Evolutionary conservation across 768 basidiomycete species (phyloP), one percentile per base, ranked within the genome.

Genomic region (Scleroderma bovista): DNA sequence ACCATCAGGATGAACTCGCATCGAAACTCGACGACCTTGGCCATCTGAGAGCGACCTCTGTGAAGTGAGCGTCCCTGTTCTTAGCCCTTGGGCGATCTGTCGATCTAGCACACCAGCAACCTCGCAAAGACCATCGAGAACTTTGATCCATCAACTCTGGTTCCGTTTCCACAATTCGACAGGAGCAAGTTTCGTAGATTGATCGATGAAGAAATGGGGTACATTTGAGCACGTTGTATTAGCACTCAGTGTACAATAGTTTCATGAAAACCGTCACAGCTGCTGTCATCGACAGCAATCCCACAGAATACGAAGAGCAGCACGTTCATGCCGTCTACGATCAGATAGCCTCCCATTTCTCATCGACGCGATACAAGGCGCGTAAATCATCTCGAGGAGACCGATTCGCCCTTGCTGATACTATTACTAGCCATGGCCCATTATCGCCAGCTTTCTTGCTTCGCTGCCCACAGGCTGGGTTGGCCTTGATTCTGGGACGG

Each of bases 401-500:
- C n/a, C n/a, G n/a, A n/a, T n/a, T n/a, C n/a, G 9, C 26, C 26
- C 5, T 29, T 9, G 26, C 26, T 29, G 26, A 29, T n/a, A n/a
- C n/a, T n/a, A n/a, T n/a, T 29, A 46, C 46, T 47, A 93, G 91
- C 90, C 90, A 53, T 95, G 91, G 93, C 93, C 94, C 5, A 79
- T 95, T 52, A 85, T 94, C 42, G 77, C 82, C 15, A 61, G 69
- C 37, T 96, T 95, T 65, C 73, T 96, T 22, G 73, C 78, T 7
- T 78, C 75, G 37, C 63, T 96, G 13, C 79, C 86, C 13, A 70
- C 82, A 17, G 86, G 91, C 22, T 90, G 83, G 72, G 72, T 96
- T 32, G 95, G 95, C 11, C 75, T 99, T 22, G 96, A 99, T 66
- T 88, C 91, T 22, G 96, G 96, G 6, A 92, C 92, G 22, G 96